These are phyloP conservation scores for Paramarasmius palmivorus DNA, from an alignment of 1,284 basidiomycete genomes.

Conservation along the genomic window DNA sequence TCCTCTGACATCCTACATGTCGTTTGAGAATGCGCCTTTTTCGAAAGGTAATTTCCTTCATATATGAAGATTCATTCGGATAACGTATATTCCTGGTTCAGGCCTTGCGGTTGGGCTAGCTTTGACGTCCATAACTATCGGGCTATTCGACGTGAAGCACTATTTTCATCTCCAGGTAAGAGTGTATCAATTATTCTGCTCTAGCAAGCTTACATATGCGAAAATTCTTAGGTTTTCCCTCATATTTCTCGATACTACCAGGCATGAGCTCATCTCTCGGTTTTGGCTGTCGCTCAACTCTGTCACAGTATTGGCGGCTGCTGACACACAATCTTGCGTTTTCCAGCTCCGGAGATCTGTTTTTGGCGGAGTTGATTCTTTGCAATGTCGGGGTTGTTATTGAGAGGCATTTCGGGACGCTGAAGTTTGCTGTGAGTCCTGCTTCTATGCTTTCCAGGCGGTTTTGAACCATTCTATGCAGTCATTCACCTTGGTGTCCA, in stretches of 20 bases:
- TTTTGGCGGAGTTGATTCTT: constrained; percentile 75
- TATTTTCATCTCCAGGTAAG: constrained; percentile 81
- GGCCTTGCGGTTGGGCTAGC: constrained; percentile 77
- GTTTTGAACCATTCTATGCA: constrained; percentile 29
- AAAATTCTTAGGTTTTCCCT: constrained; percentile 52
- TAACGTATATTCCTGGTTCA: constrained; percentile 28
- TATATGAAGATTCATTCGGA: background rate
- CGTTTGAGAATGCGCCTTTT: constrained; percentile 77
- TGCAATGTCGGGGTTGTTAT: constrained; percentile 75
- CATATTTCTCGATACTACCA: constrained; percentile 73
- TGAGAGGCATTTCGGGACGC: constrained; percentile 84
- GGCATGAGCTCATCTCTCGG: constrained; percentile 37
- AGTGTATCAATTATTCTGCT: constrained; percentile 10
- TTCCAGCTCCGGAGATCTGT: constrained; percentile 82
- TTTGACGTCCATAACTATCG: constrained; percentile 67
- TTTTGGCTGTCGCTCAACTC: constrained; percentile 18
- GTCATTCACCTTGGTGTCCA: constrained; percentile 76
- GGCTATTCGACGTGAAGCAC: constrained; percentile 84
- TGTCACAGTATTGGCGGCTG: constrained; percentile 81
- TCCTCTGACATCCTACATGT: constrained; percentile 44
- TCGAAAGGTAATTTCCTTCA: constrained; percentile 61
- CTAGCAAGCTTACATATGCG: constrained; percentile 9
- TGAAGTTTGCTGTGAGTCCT: constrained; percentile 82
- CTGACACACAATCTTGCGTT: constrained; percentile 77
- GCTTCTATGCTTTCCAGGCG: background rate